phyloP scores from a whole-genome alignment of 352 stramenopile species.

The Globisporangium iwayamae region DNA sequence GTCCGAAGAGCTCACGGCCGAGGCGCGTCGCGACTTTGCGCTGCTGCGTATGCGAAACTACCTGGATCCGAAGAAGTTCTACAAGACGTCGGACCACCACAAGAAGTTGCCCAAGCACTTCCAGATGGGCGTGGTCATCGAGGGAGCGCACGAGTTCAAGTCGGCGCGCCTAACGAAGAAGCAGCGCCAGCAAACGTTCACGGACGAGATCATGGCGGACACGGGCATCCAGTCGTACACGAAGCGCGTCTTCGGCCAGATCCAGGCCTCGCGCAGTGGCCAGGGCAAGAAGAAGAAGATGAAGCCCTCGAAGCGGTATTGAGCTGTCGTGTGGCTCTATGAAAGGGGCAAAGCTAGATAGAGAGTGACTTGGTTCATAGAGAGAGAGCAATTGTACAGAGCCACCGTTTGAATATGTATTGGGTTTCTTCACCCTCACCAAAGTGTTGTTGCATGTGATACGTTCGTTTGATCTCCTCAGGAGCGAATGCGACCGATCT shows the following conservation, averaged over 20 bases:
- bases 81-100: conserved; percentile 91
- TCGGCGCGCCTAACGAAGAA: conserved; percentile 90
- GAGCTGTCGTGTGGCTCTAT: background rate
- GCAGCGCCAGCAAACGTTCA: conserved; percentile 89
- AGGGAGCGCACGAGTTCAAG: conserved; percentile 89
- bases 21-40: conserved; percentile 87
- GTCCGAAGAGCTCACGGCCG: conserved; percentile 85
- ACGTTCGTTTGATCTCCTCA: background rate
- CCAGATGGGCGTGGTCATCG: conserved; percentile 91
- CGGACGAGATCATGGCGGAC: conserved; percentile 95
- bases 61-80: conserved; percentile 96
- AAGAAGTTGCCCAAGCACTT: conserved; percentile 87
- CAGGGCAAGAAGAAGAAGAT: conserved; percentile 54
- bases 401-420: background rate
- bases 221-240: conserved; percentile 78
- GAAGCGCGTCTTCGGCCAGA: conserved; percentile 75
- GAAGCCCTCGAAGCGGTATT: conserved; percentile 18
- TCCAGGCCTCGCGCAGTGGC: conserved; percentile 50
- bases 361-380: background rate
- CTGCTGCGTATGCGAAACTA: conserved; percentile 94
- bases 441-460: too few species aligned
- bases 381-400: background rate
- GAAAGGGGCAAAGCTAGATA: background rate
- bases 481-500: background rate
- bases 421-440: background rate